phyloP scores from a whole-genome alignment of 2,329 filamentous ascomycete genomes.

The Xylaria sp. region DNA sequence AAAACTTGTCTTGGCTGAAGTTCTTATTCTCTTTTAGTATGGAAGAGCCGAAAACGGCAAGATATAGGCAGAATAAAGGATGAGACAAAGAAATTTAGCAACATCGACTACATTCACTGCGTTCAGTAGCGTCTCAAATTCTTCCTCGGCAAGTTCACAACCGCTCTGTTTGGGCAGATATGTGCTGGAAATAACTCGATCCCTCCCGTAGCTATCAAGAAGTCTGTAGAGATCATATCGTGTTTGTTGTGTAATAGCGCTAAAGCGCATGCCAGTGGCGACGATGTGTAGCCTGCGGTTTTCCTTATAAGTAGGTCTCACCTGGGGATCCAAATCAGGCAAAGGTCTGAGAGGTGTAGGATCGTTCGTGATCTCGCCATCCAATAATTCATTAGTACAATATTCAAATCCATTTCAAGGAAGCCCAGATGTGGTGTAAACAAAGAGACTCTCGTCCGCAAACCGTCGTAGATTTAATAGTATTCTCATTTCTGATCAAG shows the following conservation, averaged over 20 bases:
- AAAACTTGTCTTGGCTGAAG: not conserved
- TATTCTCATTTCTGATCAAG: not conserved
- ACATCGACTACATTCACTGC: not conserved
- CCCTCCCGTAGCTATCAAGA: not conserved
- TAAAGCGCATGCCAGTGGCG: not conserved
- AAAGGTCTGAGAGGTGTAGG: not conserved
- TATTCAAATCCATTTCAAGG: no score
- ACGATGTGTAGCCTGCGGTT: not conserved
- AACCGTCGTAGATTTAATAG: not conserved
- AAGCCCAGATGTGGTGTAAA: not conserved
- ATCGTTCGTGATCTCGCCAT: not conserved
- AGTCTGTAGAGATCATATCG: not conserved
- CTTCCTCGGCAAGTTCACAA: not conserved
- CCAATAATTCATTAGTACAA: no score
- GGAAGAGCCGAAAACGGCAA: constrained; percentile 1
- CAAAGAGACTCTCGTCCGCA: no score
- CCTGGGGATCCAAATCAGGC: not conserved
- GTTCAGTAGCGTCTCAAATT: not conserved
- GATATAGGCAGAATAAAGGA: not conserved
- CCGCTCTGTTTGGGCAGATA: not conserved
- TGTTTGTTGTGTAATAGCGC: not conserved
- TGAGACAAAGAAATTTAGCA: constrained; percentile 2
- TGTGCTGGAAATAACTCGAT: not conserved
- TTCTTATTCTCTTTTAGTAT: not conserved
- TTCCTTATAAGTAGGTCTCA: not conserved